Evolutionary conservation across 2,329 filamentous ascomycete genomes (phyloP).

Genomic region (Neoascochyta sp.): DNA sequence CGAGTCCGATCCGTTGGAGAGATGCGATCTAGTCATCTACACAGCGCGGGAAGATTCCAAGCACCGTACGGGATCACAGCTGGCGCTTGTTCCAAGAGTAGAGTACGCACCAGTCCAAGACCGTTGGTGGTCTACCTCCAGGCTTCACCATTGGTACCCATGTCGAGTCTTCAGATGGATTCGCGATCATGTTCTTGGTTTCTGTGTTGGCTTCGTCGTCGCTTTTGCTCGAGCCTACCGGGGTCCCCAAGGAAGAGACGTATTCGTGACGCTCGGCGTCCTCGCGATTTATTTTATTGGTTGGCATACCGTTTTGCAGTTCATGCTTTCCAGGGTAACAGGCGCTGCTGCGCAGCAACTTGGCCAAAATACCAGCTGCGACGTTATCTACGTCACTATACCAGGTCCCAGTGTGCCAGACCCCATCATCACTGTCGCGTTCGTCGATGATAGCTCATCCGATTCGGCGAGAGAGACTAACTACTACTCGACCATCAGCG

Average conservation of each 20-base stretch:
- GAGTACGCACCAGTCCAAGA: too few relatives aligned
- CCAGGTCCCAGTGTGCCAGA: too few relatives aligned
- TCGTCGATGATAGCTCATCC: conserved; percentile 21
- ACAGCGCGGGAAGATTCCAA: too few relatives aligned
- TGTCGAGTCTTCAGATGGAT: conserved; percentile 15
- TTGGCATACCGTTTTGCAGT: conserved; percentile 19
- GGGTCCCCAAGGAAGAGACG: conserved; percentile 12
- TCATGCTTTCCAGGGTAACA: conserved; percentile 13
- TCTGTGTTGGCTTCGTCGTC: conserved; percentile 4
- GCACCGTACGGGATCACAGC: too few relatives aligned
- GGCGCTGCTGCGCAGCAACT: conserved; percentile 21
- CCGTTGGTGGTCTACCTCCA: not conserved
- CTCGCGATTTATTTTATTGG: conserved; percentile 9
- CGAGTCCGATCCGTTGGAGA: too few relatives aligned
- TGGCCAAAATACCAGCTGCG: conserved; percentile 24
- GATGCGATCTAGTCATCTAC: too few relatives aligned
- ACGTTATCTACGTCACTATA: conserved; percentile 32
- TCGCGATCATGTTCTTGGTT: too few relatives aligned
- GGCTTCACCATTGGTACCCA: conserved; percentile 19
- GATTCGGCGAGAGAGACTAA: conserved; percentile 29
- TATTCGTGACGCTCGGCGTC: conserved; percentile 11
- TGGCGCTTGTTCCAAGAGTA: too few relatives aligned
- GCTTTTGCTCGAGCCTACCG: conserved; percentile 9
- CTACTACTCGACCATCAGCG: conserved; percentile 34
- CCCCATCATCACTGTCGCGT: conserved; percentile 33